Conservation (phyloP, 345 rosid genomes). For the Bruguiera gymnorhiza region DNA sequence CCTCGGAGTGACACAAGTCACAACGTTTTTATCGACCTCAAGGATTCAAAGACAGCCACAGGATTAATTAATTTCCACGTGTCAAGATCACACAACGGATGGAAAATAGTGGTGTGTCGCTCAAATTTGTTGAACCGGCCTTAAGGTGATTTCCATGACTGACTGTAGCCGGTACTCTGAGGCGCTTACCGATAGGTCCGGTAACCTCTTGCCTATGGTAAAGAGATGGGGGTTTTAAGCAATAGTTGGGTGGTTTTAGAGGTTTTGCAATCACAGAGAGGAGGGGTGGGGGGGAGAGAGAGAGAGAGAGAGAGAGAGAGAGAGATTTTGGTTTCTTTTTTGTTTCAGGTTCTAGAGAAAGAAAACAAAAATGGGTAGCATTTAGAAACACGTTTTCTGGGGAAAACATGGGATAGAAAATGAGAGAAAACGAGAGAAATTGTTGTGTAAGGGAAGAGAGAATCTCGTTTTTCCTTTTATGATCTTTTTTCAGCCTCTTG, state of each 20-base stretch:
- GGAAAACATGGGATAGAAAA: slow-evolving; percentile 44
- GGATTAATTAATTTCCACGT: neutral
- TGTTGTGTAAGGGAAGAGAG: slow-evolving; percentile 15
- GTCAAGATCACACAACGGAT: neutral
- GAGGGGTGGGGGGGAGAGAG: neutral
- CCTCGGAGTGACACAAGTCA: neutral
- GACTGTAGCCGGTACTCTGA: neutral
- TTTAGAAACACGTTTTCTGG: slow-evolving; percentile 25
- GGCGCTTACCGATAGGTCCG: slow-evolving; percentile 13
- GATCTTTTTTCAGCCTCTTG: slow-evolving; percentile 15
- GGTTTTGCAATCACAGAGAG: slow-evolving; percentile 22
- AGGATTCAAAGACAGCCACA: neutral
- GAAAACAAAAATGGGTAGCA: slow-evolving; percentile 9
- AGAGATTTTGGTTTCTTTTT: neutral
- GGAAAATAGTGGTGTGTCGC: slow-evolving; percentile 6
- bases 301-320: neutral
- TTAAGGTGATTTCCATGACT: slow-evolving; percentile 1
- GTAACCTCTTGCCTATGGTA: slow-evolving; percentile 17
- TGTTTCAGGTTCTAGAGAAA: too few species aligned
- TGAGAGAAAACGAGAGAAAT: slow-evolving; percentile 20
- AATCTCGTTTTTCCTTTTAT: slow-evolving; percentile 16
- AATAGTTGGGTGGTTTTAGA: slow-evolving; percentile 16
- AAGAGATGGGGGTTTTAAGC: slow-evolving; percentile 22
- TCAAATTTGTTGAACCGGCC: slow-evolving; percentile 1
- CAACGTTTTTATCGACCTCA: neutral